A percentile compares a stretch with the other conserved stretches of the same genome.
These are phyloP conservation scores for Adiantum capillusveneris DNA, from an alignment of 75 land plant species.

Conservation along the genomic window DNA sequence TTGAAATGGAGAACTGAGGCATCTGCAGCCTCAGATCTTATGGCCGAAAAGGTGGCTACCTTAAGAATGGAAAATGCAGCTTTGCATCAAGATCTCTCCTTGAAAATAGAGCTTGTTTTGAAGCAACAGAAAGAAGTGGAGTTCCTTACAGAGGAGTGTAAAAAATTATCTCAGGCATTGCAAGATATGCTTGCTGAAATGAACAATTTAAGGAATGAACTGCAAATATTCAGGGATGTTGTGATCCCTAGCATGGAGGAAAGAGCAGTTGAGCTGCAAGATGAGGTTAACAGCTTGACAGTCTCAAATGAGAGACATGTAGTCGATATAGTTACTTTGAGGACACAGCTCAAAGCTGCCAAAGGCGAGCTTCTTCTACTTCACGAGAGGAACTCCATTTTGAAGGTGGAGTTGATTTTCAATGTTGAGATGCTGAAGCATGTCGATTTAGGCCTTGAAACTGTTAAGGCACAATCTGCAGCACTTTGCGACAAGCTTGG, in stretches of 20 bases:
- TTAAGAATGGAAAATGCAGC: not conserved
- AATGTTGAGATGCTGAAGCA: not conserved
- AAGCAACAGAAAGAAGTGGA: not conserved
- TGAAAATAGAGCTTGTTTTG: not conserved
- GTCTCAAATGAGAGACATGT: not conserved
- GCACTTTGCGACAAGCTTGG: not conserved
- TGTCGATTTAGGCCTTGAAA: not conserved
- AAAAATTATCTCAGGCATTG: not conserved
- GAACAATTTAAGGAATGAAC: not conserved
- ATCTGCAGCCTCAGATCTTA: not conserved
- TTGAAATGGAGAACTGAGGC: not conserved
- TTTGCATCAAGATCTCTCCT: not conserved
- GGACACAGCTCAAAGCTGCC: not conserved
- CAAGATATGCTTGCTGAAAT: not conserved
- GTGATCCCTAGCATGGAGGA: not conserved
- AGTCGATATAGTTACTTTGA: not conserved
- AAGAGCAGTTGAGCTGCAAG: not conserved
- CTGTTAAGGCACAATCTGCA: not conserved
- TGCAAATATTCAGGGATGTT: not conserved
- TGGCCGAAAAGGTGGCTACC: not conserved
- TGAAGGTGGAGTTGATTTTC: not conserved
- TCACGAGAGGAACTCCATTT: not conserved
- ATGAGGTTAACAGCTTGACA: not conserved
- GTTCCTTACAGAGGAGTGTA: not conserved
- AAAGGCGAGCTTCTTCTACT: not conserved